phyloP scores from a whole-genome alignment of 345 rosid genomes.

The Moricandia arvensis region DNA sequence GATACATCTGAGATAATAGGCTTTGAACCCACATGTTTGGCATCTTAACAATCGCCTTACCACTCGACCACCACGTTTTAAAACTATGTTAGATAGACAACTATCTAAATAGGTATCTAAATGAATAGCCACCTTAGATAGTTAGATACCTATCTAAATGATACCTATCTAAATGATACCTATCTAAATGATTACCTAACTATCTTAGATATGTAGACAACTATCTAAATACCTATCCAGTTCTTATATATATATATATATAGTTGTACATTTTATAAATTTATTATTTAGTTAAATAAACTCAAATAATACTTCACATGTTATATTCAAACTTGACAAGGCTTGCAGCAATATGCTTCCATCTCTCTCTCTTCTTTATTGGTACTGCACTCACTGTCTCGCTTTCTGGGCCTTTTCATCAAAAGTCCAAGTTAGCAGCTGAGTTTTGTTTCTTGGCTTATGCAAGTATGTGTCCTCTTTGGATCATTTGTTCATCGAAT shows the following conservation, averaged over 20 bases:
- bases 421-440: constrained; percentile 21
- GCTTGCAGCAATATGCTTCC: constrained; percentile 12
- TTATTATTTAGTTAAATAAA: neutral
- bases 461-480: constrained; percentile 20
- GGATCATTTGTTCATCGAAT: constrained; percentile 23
- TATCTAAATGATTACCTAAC: no score
- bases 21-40: no score
- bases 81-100: neutral
- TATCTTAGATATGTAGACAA: neutral
- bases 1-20: no score
- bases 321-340: neutral
- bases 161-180: no score
- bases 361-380: constrained; percentile 16
- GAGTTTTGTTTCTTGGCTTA: constrained; percentile 1
- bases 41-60: no score
- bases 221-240: neutral
- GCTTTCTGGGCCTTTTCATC: constrained; percentile 18
- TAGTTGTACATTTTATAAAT: neutral
- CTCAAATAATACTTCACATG: neutral
- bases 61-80: no score
- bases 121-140: neutral
- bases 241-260: no score
- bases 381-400: constrained; percentile 22
- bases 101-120: neutral
- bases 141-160: no score